These are phyloP conservation scores for Malus fusca DNA, from an alignment of 306 rosid genomes.

Conservation along the genomic window DNA sequence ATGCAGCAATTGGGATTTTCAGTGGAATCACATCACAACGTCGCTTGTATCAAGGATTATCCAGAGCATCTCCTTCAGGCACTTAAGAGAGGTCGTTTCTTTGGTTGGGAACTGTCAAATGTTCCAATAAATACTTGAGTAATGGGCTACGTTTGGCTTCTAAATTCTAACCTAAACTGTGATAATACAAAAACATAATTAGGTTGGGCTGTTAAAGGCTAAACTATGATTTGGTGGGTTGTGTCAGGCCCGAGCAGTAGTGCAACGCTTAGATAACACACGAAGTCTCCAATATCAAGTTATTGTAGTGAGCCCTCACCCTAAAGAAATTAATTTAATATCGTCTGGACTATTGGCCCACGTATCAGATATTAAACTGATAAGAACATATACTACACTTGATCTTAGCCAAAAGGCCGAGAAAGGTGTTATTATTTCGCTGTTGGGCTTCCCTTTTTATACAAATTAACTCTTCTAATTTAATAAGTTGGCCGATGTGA, in stretches of 20 bases:
- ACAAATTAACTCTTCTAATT: no score
- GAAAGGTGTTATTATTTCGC: no score
- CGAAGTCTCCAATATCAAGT: not conserved
- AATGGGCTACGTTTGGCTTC: not conserved
- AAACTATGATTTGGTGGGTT: not conserved
- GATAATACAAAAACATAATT: no score
- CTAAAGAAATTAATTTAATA: not conserved
- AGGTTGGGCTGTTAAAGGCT: not conserved
- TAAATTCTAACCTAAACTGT: no score
- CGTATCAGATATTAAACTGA: conserved; percentile 9
- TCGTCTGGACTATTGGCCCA: not conserved
- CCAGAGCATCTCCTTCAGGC: conserved; percentile 35
- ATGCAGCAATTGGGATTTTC: conserved; percentile 53
- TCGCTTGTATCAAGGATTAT: conserved; percentile 47
- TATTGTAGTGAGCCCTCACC: not conserved
- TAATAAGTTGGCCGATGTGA: no score
- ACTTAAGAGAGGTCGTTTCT: conserved; percentile 57
- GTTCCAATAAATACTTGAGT: not conserved
- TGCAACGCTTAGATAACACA: not conserved
- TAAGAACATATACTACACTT: conserved; percentile 6
- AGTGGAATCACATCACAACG: conserved; percentile 23
- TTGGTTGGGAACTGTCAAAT: conserved; percentile 67
- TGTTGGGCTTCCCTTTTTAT: no score
- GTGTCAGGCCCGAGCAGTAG: not conserved
- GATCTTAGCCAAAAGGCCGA: conserved; percentile 8